A percentile compares a stretch with the other conserved stretches of the same genome.
phyloP scores from a whole-genome alignment of 2,329 filamentous ascomycete species.

The Fonsecaea nubica region DNA sequence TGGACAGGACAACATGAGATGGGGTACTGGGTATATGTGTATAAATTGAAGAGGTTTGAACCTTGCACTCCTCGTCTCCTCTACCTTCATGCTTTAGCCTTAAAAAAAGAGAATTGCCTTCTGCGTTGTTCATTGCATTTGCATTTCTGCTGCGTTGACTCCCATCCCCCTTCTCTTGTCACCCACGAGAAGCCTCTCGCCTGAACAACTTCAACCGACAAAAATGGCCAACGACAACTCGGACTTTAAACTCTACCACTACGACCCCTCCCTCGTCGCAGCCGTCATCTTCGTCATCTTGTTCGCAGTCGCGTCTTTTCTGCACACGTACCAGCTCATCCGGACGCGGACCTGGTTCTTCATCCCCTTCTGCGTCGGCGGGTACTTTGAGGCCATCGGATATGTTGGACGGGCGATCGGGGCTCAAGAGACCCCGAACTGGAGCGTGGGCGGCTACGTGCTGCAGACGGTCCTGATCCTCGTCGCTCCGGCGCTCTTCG shows the following conservation, averaged over 20 bases:
- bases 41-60: background rate
- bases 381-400: conserved; percentile 48
- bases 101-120: too few species aligned
- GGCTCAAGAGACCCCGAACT: conserved; percentile 31
- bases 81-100: too few species aligned
- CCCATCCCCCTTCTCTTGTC: background rate
- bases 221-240: conserved; percentile 6
- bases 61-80: background rate
- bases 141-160: background rate
- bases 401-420: conserved; percentile 45
- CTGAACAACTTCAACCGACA: background rate
- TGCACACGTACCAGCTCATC: conserved; percentile 44
- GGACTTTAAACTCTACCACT: conserved; percentile 41
- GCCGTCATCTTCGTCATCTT: conserved; percentile 47
- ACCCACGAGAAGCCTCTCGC: background rate
- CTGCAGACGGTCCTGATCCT: conserved; percentile 53
- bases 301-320: conserved; percentile 42
- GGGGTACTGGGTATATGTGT: background rate
- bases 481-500: conserved; percentile 53
- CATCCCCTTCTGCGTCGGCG: conserved; percentile 51
- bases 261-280: conserved; percentile 47
- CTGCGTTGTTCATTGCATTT: background rate
- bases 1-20: background rate
- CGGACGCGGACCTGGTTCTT: conserved; percentile 48
- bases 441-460: conserved; percentile 36